Percentiles rank a stretch among this genome's conserved stretches.
Conservation (phyloP, 768 basidiomycete genomes). For the Tephrocybe sp. region DNA sequence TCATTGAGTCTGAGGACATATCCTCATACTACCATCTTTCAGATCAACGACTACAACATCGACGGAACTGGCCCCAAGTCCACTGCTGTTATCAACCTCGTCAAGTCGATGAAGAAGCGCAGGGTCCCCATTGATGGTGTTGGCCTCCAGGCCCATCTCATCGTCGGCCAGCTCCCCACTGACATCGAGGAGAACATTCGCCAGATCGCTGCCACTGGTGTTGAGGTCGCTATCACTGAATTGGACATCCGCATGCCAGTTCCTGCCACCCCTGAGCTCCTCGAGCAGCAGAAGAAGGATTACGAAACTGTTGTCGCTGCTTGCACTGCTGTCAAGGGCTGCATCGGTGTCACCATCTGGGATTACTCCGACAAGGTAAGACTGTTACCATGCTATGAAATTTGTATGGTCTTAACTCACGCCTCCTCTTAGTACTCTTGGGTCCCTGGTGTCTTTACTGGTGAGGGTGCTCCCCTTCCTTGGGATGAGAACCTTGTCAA, state of each 20-base stretch:
- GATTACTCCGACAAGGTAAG: conserved; percentile 40
- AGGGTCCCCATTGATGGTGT: conserved; percentile 59
- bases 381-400: neutral
- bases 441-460: conserved; percentile 36
- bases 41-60: conserved; percentile 41
- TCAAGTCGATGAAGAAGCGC: conserved; percentile 41
- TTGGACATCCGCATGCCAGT: conserved; percentile 62
- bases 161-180: conserved; percentile 53
- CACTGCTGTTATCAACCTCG: conserved; percentile 52
- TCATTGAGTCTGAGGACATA: neutral
- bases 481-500: conserved; percentile 30
- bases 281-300: conserved; percentile 55
- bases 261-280: conserved; percentile 45
- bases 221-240: conserved; percentile 69
- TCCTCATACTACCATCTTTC: neutral
- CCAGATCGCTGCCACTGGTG: conserved; percentile 53
- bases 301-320: conserved; percentile 53
- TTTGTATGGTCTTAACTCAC: too few species aligned
- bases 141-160: conserved; percentile 59
- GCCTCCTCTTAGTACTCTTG: conserved; percentile 30
- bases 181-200: conserved; percentile 45
- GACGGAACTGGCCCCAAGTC: conserved; percentile 48
- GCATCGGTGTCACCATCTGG: conserved; percentile 48
- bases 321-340: conserved; percentile 42
- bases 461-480: conserved; percentile 36